Conservation (phyloP, 805 yeast species). For the Sungouiella blattae region DNA sequence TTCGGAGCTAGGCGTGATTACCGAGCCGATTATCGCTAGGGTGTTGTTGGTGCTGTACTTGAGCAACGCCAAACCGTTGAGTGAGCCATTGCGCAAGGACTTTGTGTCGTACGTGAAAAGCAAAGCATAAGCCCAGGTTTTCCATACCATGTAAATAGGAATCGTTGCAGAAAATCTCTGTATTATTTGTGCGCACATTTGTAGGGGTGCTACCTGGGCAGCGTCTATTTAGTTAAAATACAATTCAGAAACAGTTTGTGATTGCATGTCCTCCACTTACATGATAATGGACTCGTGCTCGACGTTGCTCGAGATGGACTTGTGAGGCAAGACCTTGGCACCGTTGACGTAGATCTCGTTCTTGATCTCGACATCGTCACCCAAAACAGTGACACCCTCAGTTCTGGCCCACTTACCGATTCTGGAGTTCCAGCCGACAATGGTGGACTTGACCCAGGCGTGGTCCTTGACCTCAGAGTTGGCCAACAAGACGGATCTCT, state of each 20-base stretch:
- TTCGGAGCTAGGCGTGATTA: slow-evolving; percentile 52
- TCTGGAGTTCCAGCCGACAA: slow-evolving; percentile 98
- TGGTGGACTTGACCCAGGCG: slow-evolving; percentile 96
- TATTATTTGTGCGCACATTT: no score
- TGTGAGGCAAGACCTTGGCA: slow-evolving; percentile 98
- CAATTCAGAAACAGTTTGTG: no score
- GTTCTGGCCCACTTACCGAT: slow-evolving; percentile 99
- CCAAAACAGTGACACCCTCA: slow-evolving; percentile 95
- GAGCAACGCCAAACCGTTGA: slow-evolving; percentile 63
- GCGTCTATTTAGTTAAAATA: no score
- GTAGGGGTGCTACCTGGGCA: no score
- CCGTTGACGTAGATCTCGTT: slow-evolving; percentile 99
- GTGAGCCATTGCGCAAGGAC: slow-evolving; percentile 49
- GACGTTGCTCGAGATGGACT: slow-evolving; percentile 91
- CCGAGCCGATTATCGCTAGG: slow-evolving; percentile 59
- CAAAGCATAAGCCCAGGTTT: no score
- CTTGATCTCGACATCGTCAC: slow-evolving; percentile 98
- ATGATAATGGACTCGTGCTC: slow-evolving; percentile 98
- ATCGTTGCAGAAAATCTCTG: no score
- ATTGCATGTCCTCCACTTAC: no score
- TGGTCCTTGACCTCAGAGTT: slow-evolving; percentile 93
- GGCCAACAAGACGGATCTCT: slow-evolving; percentile 88
- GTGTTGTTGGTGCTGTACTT: slow-evolving; percentile 74
- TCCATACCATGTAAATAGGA: no score
- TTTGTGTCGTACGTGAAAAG: slow-evolving; percentile 21